These are phyloP conservation scores for Mangifera indica DNA, from an alignment of 345 rosid genomes.

Conservation along the genomic window DNA sequence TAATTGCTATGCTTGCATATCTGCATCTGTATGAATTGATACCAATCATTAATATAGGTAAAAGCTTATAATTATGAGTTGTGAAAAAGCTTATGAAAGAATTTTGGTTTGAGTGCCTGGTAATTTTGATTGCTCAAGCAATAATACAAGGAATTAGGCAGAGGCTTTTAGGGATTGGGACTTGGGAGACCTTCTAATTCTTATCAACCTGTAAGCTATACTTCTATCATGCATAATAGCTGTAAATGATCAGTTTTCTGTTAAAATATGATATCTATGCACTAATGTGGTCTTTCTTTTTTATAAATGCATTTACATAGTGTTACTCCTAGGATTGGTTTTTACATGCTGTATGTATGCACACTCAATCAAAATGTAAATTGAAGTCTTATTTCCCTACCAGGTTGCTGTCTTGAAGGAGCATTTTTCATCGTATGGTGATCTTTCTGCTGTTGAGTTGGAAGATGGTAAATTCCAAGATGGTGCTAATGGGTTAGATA, in stretches of 20 bases:
- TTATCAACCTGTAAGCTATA: neutral
- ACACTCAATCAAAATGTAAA: neutral
- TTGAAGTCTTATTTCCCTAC: constrained; percentile 23
- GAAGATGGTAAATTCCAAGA: constrained; percentile 50
- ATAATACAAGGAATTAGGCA: neutral
- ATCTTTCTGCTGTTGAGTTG: constrained; percentile 62
- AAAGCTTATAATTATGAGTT: neutral
- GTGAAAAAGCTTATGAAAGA: neutral
- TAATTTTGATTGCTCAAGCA: neutral
- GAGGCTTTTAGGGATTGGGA: neutral
- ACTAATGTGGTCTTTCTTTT: neutral
- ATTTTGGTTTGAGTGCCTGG: neutral
- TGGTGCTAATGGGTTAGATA: constrained; percentile 34
- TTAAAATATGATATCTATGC: neutral
- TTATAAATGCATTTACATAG: neutral
- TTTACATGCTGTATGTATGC: neutral
- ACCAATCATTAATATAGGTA: neutral
- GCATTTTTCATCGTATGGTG: constrained; percentile 72
- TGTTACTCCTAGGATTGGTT: neutral
- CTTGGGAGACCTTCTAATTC: neutral
- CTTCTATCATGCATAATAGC: neutral
- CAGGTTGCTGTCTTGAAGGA: constrained; percentile 71
- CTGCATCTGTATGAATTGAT: neutral
- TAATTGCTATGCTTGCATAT: neutral
- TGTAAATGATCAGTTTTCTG: neutral